Evolutionary conservation across 805 yeast species (phyloP), one percentile per base, ranked within the genome.

Genomic region (Sugiyamaella valdiviana): DNA sequence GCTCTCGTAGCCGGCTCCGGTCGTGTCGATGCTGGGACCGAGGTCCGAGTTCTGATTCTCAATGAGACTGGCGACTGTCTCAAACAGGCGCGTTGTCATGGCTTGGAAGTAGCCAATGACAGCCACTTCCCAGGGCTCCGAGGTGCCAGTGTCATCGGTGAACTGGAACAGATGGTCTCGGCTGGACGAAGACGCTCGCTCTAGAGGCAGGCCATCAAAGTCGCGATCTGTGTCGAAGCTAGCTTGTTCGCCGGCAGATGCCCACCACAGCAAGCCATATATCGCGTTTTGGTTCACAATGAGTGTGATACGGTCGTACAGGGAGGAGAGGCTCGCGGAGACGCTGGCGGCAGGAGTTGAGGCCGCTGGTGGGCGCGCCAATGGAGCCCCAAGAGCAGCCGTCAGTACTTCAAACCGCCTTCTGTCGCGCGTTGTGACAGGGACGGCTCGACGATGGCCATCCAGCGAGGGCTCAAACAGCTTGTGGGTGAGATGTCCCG

Each of bases 241-340:
- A 14, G 70, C 68, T 37, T 74, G 71, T 51, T 81, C 84, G 6
- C 93, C 95, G 1, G 93, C 91, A 24, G 85, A 76, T 2, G 95
- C 95, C 88, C 91, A 85, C 93, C 93, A 85, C 17, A 84, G 68
- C 50, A 85, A 75, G 0, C 89, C 89, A 46, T 49, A 55, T 3
- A 52, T 16, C 10, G 49, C 36, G 23, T 51, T 45, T 20, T 46
- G 48, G 22, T 45, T 44, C 15, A 47, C 41, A 1, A 48, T 39
- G 7, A 53, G 42, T 17, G 37, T 16, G 20, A 39, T 36, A 21
- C 38, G 9, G 15, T 22, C 20, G 15, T 10, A 42, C 6, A 42
- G 32, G 15, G 17, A 14, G 20, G 35, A 20, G 35, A 45, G 20
- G 36, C 32, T 24, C 35, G 24, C 14, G 21, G 36, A 24, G n/a